Conservation (phyloP, 257 asterid genomes). For the Jasminum sambac region DNA sequence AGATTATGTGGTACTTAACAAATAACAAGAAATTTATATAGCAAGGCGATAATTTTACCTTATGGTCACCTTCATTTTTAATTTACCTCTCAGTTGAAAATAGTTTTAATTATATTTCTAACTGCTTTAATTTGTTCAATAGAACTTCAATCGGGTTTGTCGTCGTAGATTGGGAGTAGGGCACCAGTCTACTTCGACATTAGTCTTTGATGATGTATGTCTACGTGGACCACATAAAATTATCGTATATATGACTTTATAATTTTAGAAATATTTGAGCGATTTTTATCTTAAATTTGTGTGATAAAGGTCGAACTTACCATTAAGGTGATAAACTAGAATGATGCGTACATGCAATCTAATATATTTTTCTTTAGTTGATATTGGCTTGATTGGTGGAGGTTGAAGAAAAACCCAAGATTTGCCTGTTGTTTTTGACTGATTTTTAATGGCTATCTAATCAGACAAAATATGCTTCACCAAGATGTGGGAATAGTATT, state of each 20-base stretch:
- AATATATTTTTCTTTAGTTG: not conserved
- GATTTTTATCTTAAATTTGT: not conserved
- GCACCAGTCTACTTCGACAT: too few species aligned
- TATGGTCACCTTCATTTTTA: not conserved
- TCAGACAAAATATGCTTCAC: slow-evolving; percentile 17
- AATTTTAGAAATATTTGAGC: not conserved
- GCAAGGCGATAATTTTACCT: not conserved
- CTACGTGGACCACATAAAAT: not conserved
- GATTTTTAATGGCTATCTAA: slow-evolving; percentile 20
- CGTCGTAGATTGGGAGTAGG: too few species aligned
- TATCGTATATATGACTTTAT: not conserved
- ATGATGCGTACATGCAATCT: too few species aligned
- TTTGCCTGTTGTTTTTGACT: slow-evolving; percentile 16
- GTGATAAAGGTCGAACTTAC: not conserved
- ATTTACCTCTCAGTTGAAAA: not conserved
- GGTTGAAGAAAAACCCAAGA: not conserved
- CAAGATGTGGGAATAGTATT: slow-evolving; percentile 17
- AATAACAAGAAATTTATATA: not conserved
- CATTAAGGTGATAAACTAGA: too few species aligned
- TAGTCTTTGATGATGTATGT: too few species aligned
- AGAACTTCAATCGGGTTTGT: not conserved
- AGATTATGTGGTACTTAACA: not conserved
- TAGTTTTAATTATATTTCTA: too few species aligned
- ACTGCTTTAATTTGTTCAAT: not conserved
- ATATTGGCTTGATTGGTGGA: not conserved